Base-by-base conservation (phyloP, 768 basidiomycete species). In the Suillus discolor region DNA sequence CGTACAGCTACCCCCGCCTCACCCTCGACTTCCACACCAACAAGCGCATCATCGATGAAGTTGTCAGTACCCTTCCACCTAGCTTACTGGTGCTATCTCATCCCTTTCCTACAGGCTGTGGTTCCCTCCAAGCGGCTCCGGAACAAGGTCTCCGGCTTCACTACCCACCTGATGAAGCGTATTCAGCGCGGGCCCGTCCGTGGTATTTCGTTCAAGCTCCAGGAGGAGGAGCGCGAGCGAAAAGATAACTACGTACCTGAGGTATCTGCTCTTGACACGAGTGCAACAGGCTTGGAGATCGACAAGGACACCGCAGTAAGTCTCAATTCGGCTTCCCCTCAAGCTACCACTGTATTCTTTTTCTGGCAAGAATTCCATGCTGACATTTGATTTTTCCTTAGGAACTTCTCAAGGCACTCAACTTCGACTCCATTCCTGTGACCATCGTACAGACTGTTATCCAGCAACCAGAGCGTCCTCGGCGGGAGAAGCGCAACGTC, bases 161-260 rank as follows among this genome's bases (percentile, higher is more conserved):
- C 97, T 66, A 99, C 97, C 74, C 97, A 99, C 79, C 85, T 99
- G 80, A 99, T 99, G 97, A 98, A 96, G 88, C 96, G 97, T 76
- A 99, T 99, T 75, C 95, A 97, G 81, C 89, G 89, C 66, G 97
- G 97, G 4, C 97, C 97, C 74, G 97, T 99, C 69, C 94, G 96
- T 70, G 97, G 97, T 73, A 99, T 99, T 79, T 99, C 97, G 64
- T 99, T 99, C 94, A 97, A 98, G 82, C 92, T 99, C 72, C 97
- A 99, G 80, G 97, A 99, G 78, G 97, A 99, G 82, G 97, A 99
- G 83, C 88, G 97, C 68, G 97, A 99, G 82, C 84, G 97, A 74
- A 99, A 99, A 87, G 97, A 99, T 79, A 96, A 98, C 86, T 98
- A 94, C 80, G 97, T 99, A 62, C 97, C 97, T 69, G 97, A 99